Conservation (phyloP, 2,329 filamentous ascomycete genomes). For the Xylogone sp. region DNA sequence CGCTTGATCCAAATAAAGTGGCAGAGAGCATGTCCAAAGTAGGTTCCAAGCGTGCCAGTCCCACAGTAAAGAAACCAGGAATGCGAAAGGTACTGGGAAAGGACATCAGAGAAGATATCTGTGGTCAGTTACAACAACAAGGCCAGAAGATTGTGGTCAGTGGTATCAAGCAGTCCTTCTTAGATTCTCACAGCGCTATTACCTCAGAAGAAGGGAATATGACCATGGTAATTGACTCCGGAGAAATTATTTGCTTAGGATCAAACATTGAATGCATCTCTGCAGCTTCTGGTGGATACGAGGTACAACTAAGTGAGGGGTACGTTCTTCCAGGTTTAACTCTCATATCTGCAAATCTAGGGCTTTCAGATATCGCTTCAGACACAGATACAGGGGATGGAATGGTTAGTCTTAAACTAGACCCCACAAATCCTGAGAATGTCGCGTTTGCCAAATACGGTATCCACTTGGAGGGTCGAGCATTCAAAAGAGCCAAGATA, state of each 20-base stretch:
- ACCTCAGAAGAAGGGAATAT: slow-evolving; percentile 16
- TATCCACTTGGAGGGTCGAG: slow-evolving; percentile 35
- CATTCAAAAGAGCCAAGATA: slow-evolving; percentile 36
- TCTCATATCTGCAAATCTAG: slow-evolving; percentile 43
- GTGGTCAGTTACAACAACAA: slow-evolving; percentile 16
- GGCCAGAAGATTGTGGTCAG: slow-evolving; percentile 31
- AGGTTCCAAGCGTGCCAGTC: background rate
- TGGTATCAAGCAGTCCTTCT: slow-evolving; percentile 34
- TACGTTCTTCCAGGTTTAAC: slow-evolving; percentile 46
- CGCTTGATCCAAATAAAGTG: slow-evolving; percentile 30
- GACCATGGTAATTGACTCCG: slow-evolving; percentile 36
- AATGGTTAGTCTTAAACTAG: slow-evolving; percentile 23
- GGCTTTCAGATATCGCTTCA: slow-evolving; percentile 44
- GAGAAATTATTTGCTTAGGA: slow-evolving; percentile 37
- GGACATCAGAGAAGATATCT: slow-evolving; percentile 23
- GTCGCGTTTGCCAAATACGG: slow-evolving; percentile 37
- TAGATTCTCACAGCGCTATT: slow-evolving; percentile 19
- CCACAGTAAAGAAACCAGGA: slow-evolving; percentile 9
- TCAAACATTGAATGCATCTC: slow-evolving; percentile 27
- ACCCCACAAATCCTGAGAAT: slow-evolving; percentile 24
- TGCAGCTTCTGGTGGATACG: slow-evolving; percentile 16
- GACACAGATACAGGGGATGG: slow-evolving; percentile 46
- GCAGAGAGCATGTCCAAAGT: slow-evolving; percentile 22
- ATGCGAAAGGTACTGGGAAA: slow-evolving; percentile 21
- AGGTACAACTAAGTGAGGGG: slow-evolving; percentile 39